Evolutionary conservation across 768 basidiomycete genomes (phyloP).

Genomic region (Hypholoma fasciculare): DNA sequence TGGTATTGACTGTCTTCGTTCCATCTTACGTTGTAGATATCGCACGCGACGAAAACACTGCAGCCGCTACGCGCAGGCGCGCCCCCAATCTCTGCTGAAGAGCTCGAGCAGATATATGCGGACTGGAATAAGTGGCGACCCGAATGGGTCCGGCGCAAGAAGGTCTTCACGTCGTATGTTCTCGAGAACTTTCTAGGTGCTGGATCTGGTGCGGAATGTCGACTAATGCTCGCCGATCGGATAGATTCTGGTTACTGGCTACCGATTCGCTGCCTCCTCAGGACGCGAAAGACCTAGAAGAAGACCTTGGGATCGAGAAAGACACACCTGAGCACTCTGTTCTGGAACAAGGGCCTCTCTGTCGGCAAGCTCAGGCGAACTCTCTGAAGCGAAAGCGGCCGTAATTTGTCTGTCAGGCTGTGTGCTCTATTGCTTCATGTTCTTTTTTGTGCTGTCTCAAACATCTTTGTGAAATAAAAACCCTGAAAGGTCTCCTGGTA

Average conservation of each 20-base stretch:
- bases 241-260: conserved; percentile 74
- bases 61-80: conserved; percentile 67
- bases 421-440: neutral
- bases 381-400: conserved; percentile 54
- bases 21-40: conserved; percentile 39
- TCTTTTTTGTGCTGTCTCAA: too few relatives aligned
- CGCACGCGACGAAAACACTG: conserved; percentile 48
- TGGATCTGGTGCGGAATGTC: neutral
- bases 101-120: conserved; percentile 63
- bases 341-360: conserved; percentile 67
- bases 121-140: conserved; percentile 82
- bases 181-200: neutral
- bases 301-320: conserved; percentile 79
- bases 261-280: conserved; percentile 69
- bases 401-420: conserved; percentile 4
- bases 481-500: too few relatives aligned
- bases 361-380: conserved; percentile 34
- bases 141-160: conserved; percentile 79
- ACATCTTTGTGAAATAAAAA: too few relatives aligned
- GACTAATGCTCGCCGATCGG: neutral
- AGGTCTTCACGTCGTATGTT: conserved; percentile 73
- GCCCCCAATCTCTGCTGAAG: conserved; percentile 68
- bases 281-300: conserved; percentile 63
- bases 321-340: conserved; percentile 71
- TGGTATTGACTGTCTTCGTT: conserved; percentile 9